phyloP scores from a whole-genome alignment of 2,329 filamentous ascomycete species.

The Monosporascus sp. region DNA sequence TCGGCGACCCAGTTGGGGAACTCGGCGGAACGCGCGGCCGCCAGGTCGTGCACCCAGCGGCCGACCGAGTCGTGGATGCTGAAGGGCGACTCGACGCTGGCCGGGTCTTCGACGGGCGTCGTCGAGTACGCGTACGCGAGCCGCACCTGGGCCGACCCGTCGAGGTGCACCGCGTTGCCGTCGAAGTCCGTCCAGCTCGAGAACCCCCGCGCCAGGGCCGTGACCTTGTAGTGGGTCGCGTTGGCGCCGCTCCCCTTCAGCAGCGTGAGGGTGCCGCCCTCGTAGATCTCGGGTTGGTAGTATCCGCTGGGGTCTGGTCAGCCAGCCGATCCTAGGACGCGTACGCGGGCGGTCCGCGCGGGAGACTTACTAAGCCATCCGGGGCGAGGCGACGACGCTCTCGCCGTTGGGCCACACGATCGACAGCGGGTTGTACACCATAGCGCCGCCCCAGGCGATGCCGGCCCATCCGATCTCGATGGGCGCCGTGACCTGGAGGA shows the following conservation, averaged over 20 bases:
- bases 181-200: slow-evolving; percentile 37
- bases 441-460: slow-evolving; percentile 36
- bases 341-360: neutral
- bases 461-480: slow-evolving; percentile 33
- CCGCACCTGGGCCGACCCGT: slow-evolving; percentile 31
- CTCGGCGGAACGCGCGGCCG: slow-evolving; percentile 25
- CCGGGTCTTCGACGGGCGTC: slow-evolving; percentile 32
- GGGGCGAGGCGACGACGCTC: slow-evolving; percentile 31
- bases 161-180: slow-evolving; percentile 31
- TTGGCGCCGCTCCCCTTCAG: slow-evolving; percentile 31
- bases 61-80: slow-evolving; percentile 38
- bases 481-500: slow-evolving; percentile 33
- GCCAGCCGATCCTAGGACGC: neutral
- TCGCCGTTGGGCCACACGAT: slow-evolving; percentile 35
- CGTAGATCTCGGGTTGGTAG: slow-evolving; percentile 26
- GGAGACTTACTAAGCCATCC: slow-evolving; percentile 33
- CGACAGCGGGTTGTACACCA: slow-evolving; percentile 37
- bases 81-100: slow-evolving; percentile 30
- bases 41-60: slow-evolving; percentile 35
- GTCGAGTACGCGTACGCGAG: slow-evolving; percentile 36
- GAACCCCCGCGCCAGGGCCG: slow-evolving; percentile 34
- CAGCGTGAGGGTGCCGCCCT: slow-evolving; percentile 26
- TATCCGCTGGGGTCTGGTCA: slow-evolving; percentile 26
- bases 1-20: slow-evolving; percentile 27
- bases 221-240: slow-evolving; percentile 30